Evolutionary conservation across 345 rosid species (phyloP), one percentile per base, ranked within the genome.

Genomic region (Gossypium arboreum): DNA sequence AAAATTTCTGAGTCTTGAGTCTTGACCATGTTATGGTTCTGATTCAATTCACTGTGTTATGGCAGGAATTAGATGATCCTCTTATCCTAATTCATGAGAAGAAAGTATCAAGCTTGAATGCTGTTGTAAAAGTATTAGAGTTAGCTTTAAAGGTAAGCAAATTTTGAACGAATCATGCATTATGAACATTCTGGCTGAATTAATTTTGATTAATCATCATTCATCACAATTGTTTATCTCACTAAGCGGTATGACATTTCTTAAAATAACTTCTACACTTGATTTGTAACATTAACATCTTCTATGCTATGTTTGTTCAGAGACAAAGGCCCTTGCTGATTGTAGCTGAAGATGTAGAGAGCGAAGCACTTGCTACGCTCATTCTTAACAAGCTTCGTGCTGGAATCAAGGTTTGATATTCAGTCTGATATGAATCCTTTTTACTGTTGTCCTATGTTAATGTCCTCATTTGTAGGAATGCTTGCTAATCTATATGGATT

Each of bases 51-150:
- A 15, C 11, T n/a, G 16, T 65, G 13, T 54, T 44, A 44, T 73
- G 76, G 76, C 93, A 93, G 99, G 99, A 95, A 81, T 76, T 95
- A 68, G 99, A 95, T 7, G 92, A 95, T 82, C 99, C 99, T 76
- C 97, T 95, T 73, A 86, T 95, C 81, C 85, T 95, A 56, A 87
- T 95, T 84, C 97, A 95, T 2, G 99, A 95, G 90, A 95, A 93
- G 88, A 92, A 95, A 83, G 88, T 95, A 74, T 87, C 99, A 56
- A 95, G 87, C 58, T 54, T 93, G 13, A 86, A 84, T 67, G 92
- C 97, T 54, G 85, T 93, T 20, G 98, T 93, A 73, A 91, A 88
- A 89, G 98, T 93, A 24, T 76, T 95, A 64, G 99, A 95, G 84
- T 74, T 91, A 73, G 99, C 99, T 51, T 82, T 95, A 83, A 89